A percentile compares a stretch with the other conserved stretches of the same genome.
phyloP scores from a whole-genome alignment of 2,329 filamentous ascomycete genomes.

The Incumbomyces delicatus region DNA sequence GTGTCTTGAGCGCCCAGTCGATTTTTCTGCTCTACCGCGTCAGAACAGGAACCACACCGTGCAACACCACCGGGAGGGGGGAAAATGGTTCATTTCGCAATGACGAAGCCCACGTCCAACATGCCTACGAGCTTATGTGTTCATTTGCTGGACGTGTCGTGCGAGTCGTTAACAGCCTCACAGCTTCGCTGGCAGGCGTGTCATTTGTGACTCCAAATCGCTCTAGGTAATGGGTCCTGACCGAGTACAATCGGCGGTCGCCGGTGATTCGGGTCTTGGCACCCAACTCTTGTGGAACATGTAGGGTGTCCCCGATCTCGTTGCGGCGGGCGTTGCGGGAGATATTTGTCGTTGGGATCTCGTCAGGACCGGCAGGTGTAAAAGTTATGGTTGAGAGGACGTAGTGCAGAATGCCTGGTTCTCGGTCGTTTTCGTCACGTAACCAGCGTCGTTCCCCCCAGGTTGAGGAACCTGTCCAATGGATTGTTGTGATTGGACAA shows the following conservation, averaged over 20 bases:
- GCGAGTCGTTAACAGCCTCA: neutral
- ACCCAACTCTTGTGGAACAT: neutral
- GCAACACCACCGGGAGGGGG: too few species aligned
- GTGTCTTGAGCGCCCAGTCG: too few species aligned
- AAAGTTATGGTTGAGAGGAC: slow-evolving; percentile 35
- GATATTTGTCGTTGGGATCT: neutral
- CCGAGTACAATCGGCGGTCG: neutral
- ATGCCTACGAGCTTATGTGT: too few species aligned
- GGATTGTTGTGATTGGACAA: neutral
- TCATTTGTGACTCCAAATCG: neutral
- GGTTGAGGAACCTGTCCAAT: slow-evolving; percentile 39
- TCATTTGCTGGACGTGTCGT: too few species aligned
- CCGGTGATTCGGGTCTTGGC: neutral
- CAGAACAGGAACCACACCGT: too few species aligned
- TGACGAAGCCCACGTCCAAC: too few species aligned
- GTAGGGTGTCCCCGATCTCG: neutral
- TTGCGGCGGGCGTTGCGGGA: neutral
- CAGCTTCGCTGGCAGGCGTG: neutral
- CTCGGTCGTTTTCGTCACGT: slow-evolving; percentile 32
- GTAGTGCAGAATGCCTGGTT: slow-evolving; percentile 33
- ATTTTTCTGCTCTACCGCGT: too few species aligned
- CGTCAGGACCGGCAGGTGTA: slow-evolving; percentile 22
- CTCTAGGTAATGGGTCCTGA: neutral
- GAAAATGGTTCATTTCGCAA: too few species aligned
- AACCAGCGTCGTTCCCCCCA: slow-evolving; percentile 32